These are phyloP conservation scores for Ilex asprella DNA, from an alignment of 257 asterid species.

Conservation along the genomic window DNA sequence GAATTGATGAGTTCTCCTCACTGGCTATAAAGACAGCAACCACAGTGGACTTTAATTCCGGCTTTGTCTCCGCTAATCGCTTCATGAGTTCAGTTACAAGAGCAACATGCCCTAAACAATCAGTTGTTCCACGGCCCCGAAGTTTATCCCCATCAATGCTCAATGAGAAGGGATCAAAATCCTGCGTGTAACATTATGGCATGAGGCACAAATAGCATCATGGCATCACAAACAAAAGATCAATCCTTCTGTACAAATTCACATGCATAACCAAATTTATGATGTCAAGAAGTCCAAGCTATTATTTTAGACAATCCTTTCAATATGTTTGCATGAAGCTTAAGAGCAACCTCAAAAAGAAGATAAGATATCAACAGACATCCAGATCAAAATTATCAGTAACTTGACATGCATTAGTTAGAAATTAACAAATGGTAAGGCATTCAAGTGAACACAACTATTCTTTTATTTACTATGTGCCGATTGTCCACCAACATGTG, in stretches of 20 bases:
- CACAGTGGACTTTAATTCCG: constrained; percentile 66
- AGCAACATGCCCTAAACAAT: constrained; percentile 95
- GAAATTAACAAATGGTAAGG: too few species aligned
- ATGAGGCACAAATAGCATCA: too few species aligned
- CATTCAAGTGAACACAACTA: too few species aligned
- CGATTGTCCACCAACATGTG: too few species aligned
- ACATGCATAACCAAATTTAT: neutral
- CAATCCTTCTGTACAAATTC: neutral
- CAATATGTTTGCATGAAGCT: too few species aligned
- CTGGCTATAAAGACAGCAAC: constrained; percentile 98
- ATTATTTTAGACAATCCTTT: too few species aligned
- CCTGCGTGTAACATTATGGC: constrained; percentile 37
- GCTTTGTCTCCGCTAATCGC: constrained; percentile 75
- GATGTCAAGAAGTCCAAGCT: too few species aligned
- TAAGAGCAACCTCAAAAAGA: too few species aligned
- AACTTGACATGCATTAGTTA: too few species aligned
- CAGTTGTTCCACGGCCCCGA: constrained; percentile 94
- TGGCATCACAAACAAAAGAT: neutral
- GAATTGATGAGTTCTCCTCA: constrained; percentile 95
- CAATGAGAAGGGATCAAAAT: constrained; percentile 85
- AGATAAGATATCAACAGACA: too few species aligned
- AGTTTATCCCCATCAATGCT: constrained; percentile 88
- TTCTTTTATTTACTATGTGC: too few species aligned
- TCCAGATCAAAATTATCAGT: too few species aligned
- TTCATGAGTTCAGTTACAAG: constrained; percentile 89